Evolutionary conservation across 495 filamentous ascomycete species (phyloP), one percentile per base, ranked within the genome.

Genomic region (Aspergillus saccharolyticus): DNA sequence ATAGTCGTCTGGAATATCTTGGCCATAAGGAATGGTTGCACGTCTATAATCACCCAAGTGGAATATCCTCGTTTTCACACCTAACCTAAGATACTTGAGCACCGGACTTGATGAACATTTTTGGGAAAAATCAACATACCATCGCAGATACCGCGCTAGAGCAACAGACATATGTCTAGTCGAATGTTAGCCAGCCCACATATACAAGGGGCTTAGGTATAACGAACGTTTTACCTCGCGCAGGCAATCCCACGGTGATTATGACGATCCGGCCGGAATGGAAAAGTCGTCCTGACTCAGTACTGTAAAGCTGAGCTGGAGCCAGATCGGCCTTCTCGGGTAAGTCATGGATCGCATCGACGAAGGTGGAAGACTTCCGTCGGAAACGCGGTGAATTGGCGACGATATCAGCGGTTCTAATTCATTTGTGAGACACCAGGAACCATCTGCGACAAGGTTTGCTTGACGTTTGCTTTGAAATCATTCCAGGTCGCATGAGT

Each of bases 221-320:
- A 56, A 76, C 87, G 61, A 77, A 92, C 85, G 95, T 99, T 76
- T 99, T 99, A 24, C 95, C 95, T 71, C 95, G 86, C 30, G 95
- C 95, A 46, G 95, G 95, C 44, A 96, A 81, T 52, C 95, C 95
- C 66, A 97, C 95, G 62, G 96, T 96, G 52, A 93, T 93, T 56
- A 99, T 97, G 42, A 91, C 91, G 62, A 99, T 97, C 30, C 92
- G 84, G 44, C 95, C 95, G 7, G 94, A 96, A 71, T 99, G 95
- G 68, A 97, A 99, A 21, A 99, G 84, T 19, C 93, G 83, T 50
- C 95, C 95, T 39, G 93, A 97, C 79, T 96, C 92, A 18, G 95
- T 99, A 69, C 90, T 96, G 71, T 99, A 99, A 21, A 99, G 78
- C 74, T 99, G 95, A 56, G 95, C 95, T 16, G 95, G 95, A 3